A percentile compares a stretch with the other conserved stretches of the same genome.
phyloP scores from a whole-genome alignment of 495 filamentous ascomycete genomes.

The Penicillium egyptiacum region DNA sequence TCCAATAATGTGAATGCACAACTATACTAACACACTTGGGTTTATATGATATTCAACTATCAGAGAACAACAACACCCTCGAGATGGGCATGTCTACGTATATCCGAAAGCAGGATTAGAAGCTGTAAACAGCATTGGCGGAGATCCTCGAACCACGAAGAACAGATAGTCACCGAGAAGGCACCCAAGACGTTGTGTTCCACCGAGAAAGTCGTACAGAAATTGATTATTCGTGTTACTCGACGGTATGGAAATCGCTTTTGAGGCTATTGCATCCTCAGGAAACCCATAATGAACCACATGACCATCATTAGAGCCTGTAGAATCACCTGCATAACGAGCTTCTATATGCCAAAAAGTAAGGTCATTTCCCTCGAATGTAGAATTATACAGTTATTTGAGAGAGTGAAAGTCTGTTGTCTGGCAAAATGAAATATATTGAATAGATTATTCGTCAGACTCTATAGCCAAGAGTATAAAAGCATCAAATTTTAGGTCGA shows the following conservation, averaged over 20 bases:
- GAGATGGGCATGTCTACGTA: neutral
- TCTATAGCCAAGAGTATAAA: conserved; percentile 15
- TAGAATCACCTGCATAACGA: neutral
- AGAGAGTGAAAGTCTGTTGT: neutral
- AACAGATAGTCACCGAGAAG: neutral
- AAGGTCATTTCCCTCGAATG: neutral
- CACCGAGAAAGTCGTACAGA: neutral
- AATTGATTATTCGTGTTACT: neutral
- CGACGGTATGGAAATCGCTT: neutral
- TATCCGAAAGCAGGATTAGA: neutral
- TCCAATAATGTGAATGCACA: neutral
- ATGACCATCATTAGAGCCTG: neutral
- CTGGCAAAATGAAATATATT: neutral
- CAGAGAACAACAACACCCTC: neutral
- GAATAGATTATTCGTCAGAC: neutral
- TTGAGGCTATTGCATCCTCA: neutral
- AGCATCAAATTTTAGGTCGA: conserved; percentile 18
- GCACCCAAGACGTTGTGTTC: neutral
- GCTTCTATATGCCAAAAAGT: neutral
- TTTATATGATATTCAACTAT: neutral
- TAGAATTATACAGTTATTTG: neutral
- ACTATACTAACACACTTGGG: neutral
- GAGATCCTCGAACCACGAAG: neutral
- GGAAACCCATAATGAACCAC: neutral
- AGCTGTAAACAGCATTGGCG: neutral